Evolutionary conservation across 1,139 yeast genomes (phyloP).

Genomic region (Tardiomyces depauwii): DNA sequence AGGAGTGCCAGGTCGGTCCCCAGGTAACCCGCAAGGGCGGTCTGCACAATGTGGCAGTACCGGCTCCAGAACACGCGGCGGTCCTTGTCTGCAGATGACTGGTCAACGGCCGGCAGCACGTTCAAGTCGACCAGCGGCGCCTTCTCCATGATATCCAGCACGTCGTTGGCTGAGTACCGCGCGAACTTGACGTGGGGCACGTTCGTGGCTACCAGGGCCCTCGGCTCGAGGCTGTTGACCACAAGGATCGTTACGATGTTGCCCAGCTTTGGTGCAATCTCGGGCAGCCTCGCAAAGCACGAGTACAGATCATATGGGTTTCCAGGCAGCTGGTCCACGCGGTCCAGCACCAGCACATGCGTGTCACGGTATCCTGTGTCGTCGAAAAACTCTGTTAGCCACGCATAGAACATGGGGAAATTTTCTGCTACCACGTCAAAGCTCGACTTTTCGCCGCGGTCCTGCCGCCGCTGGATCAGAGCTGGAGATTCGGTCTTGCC

Average conservation of each 20-base stretch:
- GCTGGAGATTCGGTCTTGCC: conserved; percentile 5
- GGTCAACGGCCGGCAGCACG: neutral
- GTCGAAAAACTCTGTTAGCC: conserved; percentile 31
- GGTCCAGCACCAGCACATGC: conserved; percentile 50
- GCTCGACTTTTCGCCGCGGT: neutral
- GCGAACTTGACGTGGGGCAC: conserved; percentile 42
- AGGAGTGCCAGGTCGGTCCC: neutral
- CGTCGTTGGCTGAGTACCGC: conserved; percentile 35
- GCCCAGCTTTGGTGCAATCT: conserved; percentile 19
- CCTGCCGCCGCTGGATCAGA: neutral
- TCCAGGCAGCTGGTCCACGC: conserved; percentile 46
- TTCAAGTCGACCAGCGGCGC: neutral
- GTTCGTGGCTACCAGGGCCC: conserved; percentile 32
- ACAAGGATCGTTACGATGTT: conserved; percentile 28
- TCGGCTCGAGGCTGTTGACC: conserved; percentile 35
- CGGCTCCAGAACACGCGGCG: neutral
- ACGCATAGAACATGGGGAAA: conserved; percentile 35
- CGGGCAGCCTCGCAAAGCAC: conserved; percentile 39
- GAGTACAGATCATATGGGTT: conserved; percentile 34
- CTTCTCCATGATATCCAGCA: conserved; percentile 27
- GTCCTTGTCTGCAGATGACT: neutral
- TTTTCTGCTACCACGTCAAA: conserved; percentile 32
- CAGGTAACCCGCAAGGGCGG: neutral
- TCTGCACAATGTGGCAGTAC: neutral
- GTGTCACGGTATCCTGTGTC: conserved; percentile 26